A percentile compares a stretch with the other conserved stretches of the same genome.
Conservation (phyloP, 176 grass and related monocot genomes). For the Oryza meridionalis region DNA sequence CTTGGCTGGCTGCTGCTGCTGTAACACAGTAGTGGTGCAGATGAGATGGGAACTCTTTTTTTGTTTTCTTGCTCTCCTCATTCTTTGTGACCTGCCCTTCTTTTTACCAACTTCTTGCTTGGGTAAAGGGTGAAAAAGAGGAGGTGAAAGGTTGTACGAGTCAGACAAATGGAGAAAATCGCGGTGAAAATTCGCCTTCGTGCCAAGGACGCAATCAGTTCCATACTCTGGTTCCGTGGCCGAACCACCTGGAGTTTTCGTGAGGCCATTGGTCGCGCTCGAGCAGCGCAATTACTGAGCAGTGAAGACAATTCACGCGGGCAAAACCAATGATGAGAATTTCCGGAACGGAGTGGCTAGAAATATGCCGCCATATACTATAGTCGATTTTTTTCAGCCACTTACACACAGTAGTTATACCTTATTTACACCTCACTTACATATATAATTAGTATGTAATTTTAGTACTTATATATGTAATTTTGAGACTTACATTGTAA, state of each 20-base stretch:
- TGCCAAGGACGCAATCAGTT: neutral
- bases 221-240: neutral
- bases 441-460: no score
- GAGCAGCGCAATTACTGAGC: neutral
- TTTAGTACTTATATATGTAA: no score
- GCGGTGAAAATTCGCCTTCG: neutral
- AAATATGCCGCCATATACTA: no score
- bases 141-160: neutral
- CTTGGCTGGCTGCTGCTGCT: neutral
- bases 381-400: no score
- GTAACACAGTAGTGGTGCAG: neutral
- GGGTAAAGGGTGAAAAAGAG: neutral
- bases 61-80: neutral
- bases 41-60: neutral
- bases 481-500: no score
- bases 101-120: neutral
- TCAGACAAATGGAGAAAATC: neutral
- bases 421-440: no score
- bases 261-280: neutral
- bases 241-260: neutral
- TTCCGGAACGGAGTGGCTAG: no score
- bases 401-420: no score
- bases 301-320: neutral
- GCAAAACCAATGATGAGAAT: neutral
- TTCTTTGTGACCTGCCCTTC: no score